phyloP scores from a whole-genome alignment of 345 rosid genomes.

The Melaleuca alternifolia region DNA sequence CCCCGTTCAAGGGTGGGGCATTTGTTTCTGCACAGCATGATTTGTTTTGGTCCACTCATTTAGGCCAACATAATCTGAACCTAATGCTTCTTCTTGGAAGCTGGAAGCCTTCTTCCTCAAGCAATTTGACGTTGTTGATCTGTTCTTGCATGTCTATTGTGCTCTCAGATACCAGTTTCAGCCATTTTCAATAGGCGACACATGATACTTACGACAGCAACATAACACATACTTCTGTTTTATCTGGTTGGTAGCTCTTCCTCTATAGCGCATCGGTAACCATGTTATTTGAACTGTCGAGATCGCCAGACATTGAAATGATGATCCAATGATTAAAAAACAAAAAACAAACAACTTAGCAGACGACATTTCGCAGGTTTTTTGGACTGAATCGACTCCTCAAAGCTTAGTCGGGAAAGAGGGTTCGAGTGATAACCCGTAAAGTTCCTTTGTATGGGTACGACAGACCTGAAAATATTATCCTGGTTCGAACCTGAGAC shows the following conservation, averaged over 20 bases:
- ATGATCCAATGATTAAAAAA: background rate
- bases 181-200: background rate
- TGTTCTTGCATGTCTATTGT: background rate
- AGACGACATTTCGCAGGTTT: too few relatives aligned
- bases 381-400: background rate
- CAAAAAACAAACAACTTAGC: too few relatives aligned
- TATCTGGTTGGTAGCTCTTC: background rate
- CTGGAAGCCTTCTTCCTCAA: background rate
- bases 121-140: background rate
- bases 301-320: background rate
- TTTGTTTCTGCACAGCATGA: background rate
- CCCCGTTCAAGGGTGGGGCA: background rate
- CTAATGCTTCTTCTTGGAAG: background rate
- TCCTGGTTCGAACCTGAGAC: background rate
- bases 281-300: background rate
- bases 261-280: background rate
- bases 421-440: background rate
- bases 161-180: background rate
- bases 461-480: background rate
- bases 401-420: background rate
- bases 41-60: background rate
- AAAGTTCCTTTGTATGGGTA: background rate
- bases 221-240: background rate
- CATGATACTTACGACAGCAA: background rate
- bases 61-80: background rate